A percentile compares a stretch with the other conserved stretches of the same genome.
phyloP scores from a whole-genome alignment of 1,284 basidiomycete genomes.

The Cerioporus squamosus region DNA sequence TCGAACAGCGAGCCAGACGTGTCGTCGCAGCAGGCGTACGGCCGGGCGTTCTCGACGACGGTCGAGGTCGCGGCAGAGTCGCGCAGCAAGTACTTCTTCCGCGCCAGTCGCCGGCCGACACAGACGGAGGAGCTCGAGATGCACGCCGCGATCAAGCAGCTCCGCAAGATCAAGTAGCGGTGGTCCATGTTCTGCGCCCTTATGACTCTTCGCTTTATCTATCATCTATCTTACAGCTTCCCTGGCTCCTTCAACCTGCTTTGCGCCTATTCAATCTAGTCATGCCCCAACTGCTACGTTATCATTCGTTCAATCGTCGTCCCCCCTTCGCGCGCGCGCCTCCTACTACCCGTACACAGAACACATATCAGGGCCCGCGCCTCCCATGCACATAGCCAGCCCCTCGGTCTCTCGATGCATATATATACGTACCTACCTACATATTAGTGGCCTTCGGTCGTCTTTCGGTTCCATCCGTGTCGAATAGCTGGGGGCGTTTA shows the following conservation, averaged over 20 bases:
- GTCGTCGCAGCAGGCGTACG: slow-evolving; percentile 3
- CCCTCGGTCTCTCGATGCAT: neutral
- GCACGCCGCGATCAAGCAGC: slow-evolving; percentile 50
- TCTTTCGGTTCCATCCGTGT: neutral
- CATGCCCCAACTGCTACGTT: too few species aligned
- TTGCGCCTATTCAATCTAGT: neutral
- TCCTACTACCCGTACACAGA: neutral
- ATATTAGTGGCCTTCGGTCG: slow-evolving; percentile 17
- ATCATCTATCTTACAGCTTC: slow-evolving; percentile 4
- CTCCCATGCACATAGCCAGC: neutral
- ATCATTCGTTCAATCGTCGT: neutral
- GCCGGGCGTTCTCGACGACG: slow-evolving; percentile 21
- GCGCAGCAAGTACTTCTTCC: slow-evolving; percentile 30
- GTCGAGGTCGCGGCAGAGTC: slow-evolving; percentile 33
- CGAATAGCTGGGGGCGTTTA: neutral
- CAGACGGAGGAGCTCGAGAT: slow-evolving; percentile 34
- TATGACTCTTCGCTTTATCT: slow-evolving; percentile 1
- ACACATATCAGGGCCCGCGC: slow-evolving; percentile 1
- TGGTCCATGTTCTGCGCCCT: neutral
- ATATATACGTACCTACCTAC: slow-evolving; percentile 19
- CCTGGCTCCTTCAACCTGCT: neutral
- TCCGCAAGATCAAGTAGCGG: slow-evolving; percentile 53
- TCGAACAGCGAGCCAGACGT: slow-evolving; percentile 15
- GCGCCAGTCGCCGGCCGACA: slow-evolving; percentile 20
- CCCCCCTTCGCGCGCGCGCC: neutral